phyloP scores from a whole-genome alignment of 306 rosid species.

The Fragaria ananassa region DNA sequence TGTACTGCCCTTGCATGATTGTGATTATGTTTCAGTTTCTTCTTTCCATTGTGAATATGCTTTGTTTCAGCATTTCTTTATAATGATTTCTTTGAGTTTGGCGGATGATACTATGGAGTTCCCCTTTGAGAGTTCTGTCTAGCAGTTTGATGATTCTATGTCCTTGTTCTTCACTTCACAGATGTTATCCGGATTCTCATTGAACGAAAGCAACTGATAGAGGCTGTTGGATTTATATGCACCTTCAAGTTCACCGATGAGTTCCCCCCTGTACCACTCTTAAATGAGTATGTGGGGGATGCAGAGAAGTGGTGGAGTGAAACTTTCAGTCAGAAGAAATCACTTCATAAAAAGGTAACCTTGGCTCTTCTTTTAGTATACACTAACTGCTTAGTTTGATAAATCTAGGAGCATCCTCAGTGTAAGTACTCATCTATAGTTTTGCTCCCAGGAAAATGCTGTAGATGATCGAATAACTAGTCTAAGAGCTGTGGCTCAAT shows the following conservation, averaged over 20 bases:
- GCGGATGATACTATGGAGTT: neutral
- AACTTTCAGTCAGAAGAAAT: neutral
- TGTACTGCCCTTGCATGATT: no score
- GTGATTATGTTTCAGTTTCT: no score
- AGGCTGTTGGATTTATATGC: slow-evolving; percentile 54
- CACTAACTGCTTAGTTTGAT: neutral
- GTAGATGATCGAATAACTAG: slow-evolving; percentile 30
- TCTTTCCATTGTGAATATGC: no score
- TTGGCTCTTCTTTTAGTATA: neutral
- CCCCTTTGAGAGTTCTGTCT: neutral
- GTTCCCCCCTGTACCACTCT: slow-evolving; percentile 36
- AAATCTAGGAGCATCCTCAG: neutral
- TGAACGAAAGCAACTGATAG: slow-evolving; percentile 32
- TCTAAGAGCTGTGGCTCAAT: slow-evolving; percentile 28
- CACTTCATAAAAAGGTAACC: slow-evolving; percentile 20
- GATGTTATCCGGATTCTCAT: slow-evolving; percentile 46
- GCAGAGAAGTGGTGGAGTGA: neutral
- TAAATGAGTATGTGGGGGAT: slow-evolving; percentile 21
- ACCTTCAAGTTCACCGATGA: slow-evolving; percentile 42
- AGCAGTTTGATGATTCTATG: neutral
- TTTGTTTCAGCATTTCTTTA: neutral
- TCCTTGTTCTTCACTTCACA: slow-evolving; percentile 16
- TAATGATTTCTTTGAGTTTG: neutral
- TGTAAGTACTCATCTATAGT: neutral
- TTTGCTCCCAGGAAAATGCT: slow-evolving; percentile 32